Evolutionary conservation across 2,329 filamentous ascomycete species (phyloP).

Genomic region (Curvularia sp.): DNA sequence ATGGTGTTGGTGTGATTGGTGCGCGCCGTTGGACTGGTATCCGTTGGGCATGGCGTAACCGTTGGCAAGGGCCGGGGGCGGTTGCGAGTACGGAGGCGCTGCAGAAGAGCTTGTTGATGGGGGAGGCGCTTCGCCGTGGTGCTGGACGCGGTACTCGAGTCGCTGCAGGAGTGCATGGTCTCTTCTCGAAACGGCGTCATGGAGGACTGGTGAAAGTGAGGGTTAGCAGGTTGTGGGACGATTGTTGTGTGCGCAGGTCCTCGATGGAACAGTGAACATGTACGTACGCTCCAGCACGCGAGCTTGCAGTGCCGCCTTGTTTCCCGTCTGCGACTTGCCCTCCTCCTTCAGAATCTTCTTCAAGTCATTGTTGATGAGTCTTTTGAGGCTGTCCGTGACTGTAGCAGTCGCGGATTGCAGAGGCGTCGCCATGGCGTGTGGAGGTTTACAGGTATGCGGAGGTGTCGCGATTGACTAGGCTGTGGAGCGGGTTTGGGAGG

Average conservation of each 20-base stretch:
- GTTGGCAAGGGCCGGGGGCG: slow-evolving; percentile 28
- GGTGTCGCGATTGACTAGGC: slow-evolving; percentile 8
- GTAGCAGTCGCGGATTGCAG: slow-evolving; percentile 51
- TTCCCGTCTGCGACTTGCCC: slow-evolving; percentile 72
- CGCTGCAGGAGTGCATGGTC: slow-evolving; percentile 49
- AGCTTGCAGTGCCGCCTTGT: slow-evolving; percentile 81
- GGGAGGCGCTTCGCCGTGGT: slow-evolving; percentile 51
- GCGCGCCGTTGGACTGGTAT: slow-evolving; percentile 19
- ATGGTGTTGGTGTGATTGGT: slow-evolving; percentile 26
- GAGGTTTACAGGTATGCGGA: neutral
- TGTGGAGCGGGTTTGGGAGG: slow-evolving; percentile 10
- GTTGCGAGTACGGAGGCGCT: slow-evolving; percentile 24
- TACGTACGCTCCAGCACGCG: slow-evolving; percentile 80
- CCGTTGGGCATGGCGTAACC: slow-evolving; percentile 35
- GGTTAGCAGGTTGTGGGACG: slow-evolving; percentile 24
- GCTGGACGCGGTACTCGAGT: slow-evolving; percentile 50
- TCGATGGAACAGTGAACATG: slow-evolving; percentile 12
- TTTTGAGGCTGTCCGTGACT: slow-evolving; percentile 58
- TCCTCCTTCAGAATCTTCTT: slow-evolving; percentile 78
- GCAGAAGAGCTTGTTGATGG: slow-evolving; percentile 27
- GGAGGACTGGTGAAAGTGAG: slow-evolving; percentile 48
- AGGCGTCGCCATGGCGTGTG: slow-evolving; percentile 42
- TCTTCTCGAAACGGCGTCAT: slow-evolving; percentile 40
- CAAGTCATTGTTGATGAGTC: slow-evolving; percentile 69
- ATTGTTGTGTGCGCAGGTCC: neutral